Percentiles rank a stretch among this genome's conserved stretches.
These are phyloP conservation scores for Neospora caninum DNA, from an alignment of 169 alveolate species.

Conservation along the genomic window DNA sequence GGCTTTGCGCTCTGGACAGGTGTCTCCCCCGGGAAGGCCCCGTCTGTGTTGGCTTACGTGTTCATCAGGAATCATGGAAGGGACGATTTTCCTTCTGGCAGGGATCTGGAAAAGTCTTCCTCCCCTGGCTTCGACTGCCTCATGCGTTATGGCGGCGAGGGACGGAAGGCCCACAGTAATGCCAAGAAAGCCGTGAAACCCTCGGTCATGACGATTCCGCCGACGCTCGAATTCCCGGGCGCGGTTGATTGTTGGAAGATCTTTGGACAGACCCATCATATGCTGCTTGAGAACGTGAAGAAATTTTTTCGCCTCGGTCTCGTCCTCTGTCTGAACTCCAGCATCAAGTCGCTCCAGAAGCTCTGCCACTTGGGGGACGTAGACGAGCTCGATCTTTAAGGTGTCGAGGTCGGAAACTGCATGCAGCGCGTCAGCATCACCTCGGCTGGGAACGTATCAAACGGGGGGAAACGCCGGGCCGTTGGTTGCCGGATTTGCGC, in stretches of 20 bases:
- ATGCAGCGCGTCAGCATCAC: not conserved
- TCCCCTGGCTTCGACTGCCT: slow-evolving; percentile 47
- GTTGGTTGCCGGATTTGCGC: too few species aligned
- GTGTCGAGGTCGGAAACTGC: slow-evolving; percentile 3
- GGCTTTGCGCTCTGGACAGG: too few species aligned
- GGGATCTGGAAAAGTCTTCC: slow-evolving; percentile 59
- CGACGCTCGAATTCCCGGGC: slow-evolving; percentile 44
- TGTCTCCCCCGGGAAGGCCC: too few species aligned
- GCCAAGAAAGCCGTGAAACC: slow-evolving; percentile 60
- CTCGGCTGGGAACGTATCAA: not conserved
- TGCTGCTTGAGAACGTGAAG: slow-evolving; percentile 44
- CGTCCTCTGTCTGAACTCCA: not conserved
- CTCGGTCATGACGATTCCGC: slow-evolving; percentile 48
- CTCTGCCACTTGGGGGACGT: slow-evolving; percentile 34
- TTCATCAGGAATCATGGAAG: slow-evolving; percentile 62
- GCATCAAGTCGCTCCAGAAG: slow-evolving; percentile 15
- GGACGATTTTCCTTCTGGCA: slow-evolving; percentile 46
- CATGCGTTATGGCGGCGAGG: slow-evolving; percentile 31
- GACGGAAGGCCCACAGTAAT: slow-evolving; percentile 44
- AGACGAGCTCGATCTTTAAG: slow-evolving; percentile 2
- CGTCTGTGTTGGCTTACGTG: slow-evolving; percentile 25
- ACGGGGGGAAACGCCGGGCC: too few species aligned
- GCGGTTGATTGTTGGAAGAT: slow-evolving; percentile 47
- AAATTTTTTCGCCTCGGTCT: not conserved
- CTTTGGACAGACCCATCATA: slow-evolving; percentile 15